These are phyloP conservation scores for Trichoderma guizhouense DNA, from an alignment of 2,329 filamentous ascomycete genomes.

Conservation along the genomic window DNA sequence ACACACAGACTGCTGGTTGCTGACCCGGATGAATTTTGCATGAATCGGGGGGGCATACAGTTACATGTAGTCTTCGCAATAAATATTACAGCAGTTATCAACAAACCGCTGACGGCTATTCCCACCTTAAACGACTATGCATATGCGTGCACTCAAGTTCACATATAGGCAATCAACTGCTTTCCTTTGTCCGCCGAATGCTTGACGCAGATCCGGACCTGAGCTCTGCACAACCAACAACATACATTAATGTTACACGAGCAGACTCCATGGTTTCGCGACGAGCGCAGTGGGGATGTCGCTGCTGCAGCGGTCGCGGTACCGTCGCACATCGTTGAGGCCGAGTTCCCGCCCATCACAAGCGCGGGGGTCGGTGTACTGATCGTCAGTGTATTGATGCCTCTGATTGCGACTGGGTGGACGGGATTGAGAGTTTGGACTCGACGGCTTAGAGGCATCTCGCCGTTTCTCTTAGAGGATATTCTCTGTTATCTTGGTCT, in stretches of 20 bases:
- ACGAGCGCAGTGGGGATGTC: background rate
- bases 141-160: background rate
- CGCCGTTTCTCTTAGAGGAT: conserved; percentile 18
- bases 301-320: background rate
- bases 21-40: background rate
- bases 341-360: conserved; percentile 17
- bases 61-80: background rate
- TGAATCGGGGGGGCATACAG: background rate
- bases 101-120: background rate
- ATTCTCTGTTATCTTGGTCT: conserved; percentile 21
- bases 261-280: background rate
- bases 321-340: background rate
- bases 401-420: conserved; percentile 20
- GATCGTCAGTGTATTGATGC: conserved; percentile 19
- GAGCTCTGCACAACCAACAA: background rate
- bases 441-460: conserved; percentile 18
- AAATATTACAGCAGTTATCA: background rate
- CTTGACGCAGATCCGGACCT: background rate
- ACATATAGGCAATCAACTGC: background rate
- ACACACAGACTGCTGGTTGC: background rate
- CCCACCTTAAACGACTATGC: background rate
- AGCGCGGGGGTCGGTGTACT: conserved; percentile 16
- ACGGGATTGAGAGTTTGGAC: conserved; percentile 22
- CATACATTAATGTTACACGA: background rate
- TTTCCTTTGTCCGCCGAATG: background rate